Evolutionary conservation across 1,139 yeast species (phyloP).

Genomic region (Kurtzmaniella natalensis): DNA sequence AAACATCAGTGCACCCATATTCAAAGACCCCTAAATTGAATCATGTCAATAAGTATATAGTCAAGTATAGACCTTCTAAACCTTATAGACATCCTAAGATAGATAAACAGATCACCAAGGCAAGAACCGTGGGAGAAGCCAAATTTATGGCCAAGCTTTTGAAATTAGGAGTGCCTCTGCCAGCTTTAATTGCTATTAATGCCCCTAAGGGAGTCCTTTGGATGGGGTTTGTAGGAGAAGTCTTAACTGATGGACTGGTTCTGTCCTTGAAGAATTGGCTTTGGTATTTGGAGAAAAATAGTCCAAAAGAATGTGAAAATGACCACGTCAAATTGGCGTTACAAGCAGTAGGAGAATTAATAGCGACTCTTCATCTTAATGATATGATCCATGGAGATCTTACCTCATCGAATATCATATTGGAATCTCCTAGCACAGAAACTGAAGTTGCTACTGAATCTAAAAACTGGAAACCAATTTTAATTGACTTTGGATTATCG

Average conservation of each 20-base stretch:
- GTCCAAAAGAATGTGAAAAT: slow-evolving; percentile 21
- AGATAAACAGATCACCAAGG: slow-evolving; percentile 71
- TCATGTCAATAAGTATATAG: slow-evolving; percentile 42
- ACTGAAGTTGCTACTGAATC: slow-evolving; percentile 6
- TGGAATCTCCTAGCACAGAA: too few species aligned
- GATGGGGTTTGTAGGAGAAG: slow-evolving; percentile 74
- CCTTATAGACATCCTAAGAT: slow-evolving; percentile 83
- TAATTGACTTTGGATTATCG: slow-evolving; percentile 90
- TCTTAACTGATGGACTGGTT: slow-evolving; percentile 42
- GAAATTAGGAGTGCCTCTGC: slow-evolving; percentile 57
- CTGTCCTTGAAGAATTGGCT: slow-evolving; percentile 68
- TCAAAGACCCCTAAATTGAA: slow-evolving; percentile 21
- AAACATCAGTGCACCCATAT: slow-evolving; percentile 67
- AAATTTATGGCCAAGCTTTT: slow-evolving; percentile 64
- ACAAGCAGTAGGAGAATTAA: slow-evolving; percentile 56
- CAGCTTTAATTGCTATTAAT: slow-evolving; percentile 68
- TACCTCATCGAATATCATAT: slow-evolving; percentile 82
- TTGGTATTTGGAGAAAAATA: slow-evolving; percentile 52
- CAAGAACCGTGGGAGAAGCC: slow-evolving; percentile 81
- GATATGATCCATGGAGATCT: slow-evolving; percentile 94
- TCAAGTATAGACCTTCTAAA: slow-evolving; percentile 86
- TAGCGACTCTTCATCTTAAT: slow-evolving; percentile 68
- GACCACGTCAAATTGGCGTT: slow-evolving; percentile 40
- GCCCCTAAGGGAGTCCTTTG: slow-evolving; percentile 76
- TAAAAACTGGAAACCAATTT: slow-evolving; percentile 41